Base-by-base conservation (phyloP, 2,329 filamentous ascomycete species). In the Aphanocladium album region DNA sequence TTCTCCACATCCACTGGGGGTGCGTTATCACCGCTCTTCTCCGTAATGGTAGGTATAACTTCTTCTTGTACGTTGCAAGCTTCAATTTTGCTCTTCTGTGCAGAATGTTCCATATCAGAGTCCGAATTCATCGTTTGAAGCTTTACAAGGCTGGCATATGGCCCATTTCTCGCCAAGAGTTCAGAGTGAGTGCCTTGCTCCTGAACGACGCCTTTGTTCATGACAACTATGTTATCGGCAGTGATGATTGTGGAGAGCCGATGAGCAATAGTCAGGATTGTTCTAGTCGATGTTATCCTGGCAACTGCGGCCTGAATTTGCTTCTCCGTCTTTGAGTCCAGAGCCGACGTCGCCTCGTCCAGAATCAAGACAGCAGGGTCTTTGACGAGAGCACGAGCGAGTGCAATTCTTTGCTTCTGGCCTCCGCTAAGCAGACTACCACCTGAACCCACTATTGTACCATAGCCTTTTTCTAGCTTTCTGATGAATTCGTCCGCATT, bases 211-310 rank as follows among this genome's bases (percentile, higher is more conserved):
- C 91, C 91, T 62, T 86, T 84, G 64, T 89, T 86, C 33, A 93
- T 80, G 49, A 96, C 91, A 57, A 92, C 79, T 63, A 96, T 92
- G 69, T 93, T 89, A 71, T 96, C 90, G 11, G 91, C 91, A 61
- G 90, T 88, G 3, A 90, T 93, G 67, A 95, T 93, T 1, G 89
- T 92, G 35, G 90, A 95, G 25, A 96, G 78, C 58, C 91, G 88
- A 74, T 96, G 91, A 57, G 95, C 95, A 76, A 99, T 98, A 56
- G 98, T 92, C 63, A 99, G 84, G 78, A 97, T 88, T 1, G 95
- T 99, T 51, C 95, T 89, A 54, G 92, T 93, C 66, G 89, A 81
- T 17, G 91, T 90, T 51, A 98, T 85, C 16, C 84, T 91, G 61
- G 87, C 87, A 35, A 99, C 83, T 39, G 93, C 92, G 62, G 89